These are phyloP conservation scores for Flaveria linearis DNA, from an alignment of 129 eudicot species.

Conservation along the genomic window DNA sequence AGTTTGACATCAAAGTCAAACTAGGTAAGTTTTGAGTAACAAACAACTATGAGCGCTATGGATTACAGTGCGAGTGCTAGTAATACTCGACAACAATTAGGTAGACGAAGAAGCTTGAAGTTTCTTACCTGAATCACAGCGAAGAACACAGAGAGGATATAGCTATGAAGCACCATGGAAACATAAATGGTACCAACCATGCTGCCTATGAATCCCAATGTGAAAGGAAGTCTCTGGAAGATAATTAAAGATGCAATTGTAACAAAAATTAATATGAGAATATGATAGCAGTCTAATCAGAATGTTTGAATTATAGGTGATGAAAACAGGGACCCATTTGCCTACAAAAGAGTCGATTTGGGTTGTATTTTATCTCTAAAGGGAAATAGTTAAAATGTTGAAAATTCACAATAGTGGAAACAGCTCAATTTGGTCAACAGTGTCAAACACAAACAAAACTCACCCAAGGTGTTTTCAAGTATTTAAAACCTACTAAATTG, in stretches of 20 bases:
- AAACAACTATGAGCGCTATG: neutral
- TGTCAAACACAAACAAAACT: neutral
- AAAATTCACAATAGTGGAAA: neutral
- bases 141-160: constrained; percentile 79
- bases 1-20: neutral
- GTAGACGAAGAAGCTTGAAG: constrained; percentile 5
- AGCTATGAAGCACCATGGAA: constrained; percentile 98
- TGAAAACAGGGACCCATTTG: neutral
- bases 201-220: constrained; percentile 79
- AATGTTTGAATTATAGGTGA: neutral
- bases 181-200: constrained; percentile 91
- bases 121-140: constrained; percentile 79
- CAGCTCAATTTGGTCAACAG: neutral
- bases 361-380: neutral
- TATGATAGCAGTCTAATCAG: neutral
- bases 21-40: neutral
- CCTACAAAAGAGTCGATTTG: neutral
- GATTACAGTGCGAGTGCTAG: neutral
- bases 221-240: constrained; percentile 88
- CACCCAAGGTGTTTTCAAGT: neutral
- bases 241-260: neutral
- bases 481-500: neutral
- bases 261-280: neutral
- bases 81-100: neutral
- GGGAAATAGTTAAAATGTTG: neutral